phyloP scores from a whole-genome alignment of 768 basidiomycete genomes.

The Russula virescens region DNA sequence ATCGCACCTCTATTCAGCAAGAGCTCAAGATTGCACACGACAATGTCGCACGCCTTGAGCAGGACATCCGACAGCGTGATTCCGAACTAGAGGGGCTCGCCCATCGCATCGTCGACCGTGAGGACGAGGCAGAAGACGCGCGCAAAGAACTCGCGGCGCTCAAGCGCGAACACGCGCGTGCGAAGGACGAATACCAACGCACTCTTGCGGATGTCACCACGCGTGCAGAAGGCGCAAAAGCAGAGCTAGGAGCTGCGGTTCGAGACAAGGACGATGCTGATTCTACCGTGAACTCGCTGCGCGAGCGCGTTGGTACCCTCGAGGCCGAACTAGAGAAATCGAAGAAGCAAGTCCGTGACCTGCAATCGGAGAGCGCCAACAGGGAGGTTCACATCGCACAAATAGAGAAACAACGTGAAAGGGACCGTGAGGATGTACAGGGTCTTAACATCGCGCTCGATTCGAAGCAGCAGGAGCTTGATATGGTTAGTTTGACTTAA shows the following conservation, averaged over 20 bases:
- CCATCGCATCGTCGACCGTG: slow-evolving; percentile 41
- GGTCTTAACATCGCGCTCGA: slow-evolving; percentile 91
- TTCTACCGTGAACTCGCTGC: slow-evolving; percentile 41
- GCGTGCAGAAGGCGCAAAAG: slow-evolving; percentile 42
- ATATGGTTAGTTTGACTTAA: slow-evolving; percentile 53
- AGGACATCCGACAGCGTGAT: slow-evolving; percentile 51
- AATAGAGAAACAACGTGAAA: slow-evolving; percentile 56
- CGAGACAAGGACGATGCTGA: slow-evolving; percentile 53
- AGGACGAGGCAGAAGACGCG: slow-evolving; percentile 48
- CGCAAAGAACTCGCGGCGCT: slow-evolving; percentile 50
- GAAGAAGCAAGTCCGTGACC: slow-evolving; percentile 55
- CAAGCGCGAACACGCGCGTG: slow-evolving; percentile 49
- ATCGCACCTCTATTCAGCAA: slow-evolving; percentile 45
- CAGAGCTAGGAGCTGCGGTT: slow-evolving; percentile 45
- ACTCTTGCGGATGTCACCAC: slow-evolving; percentile 42
- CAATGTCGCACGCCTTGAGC: slow-evolving; percentile 48
- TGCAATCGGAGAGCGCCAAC: slow-evolving; percentile 78
- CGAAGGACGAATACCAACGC: slow-evolving; percentile 43
- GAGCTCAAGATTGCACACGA: slow-evolving; percentile 54
- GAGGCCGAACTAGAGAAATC: slow-evolving; percentile 56
- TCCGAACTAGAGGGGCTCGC: slow-evolving; percentile 47
- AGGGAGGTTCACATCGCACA: slow-evolving; percentile 78
- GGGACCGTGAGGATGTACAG: slow-evolving; percentile 70
- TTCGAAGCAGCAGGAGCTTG: slow-evolving; percentile 91
- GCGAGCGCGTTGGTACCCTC: slow-evolving; percentile 45